Evolutionary conservation across 2,329 filamentous ascomycete genomes (phyloP).

Genomic region (Alternaria gansuensis): DNA sequence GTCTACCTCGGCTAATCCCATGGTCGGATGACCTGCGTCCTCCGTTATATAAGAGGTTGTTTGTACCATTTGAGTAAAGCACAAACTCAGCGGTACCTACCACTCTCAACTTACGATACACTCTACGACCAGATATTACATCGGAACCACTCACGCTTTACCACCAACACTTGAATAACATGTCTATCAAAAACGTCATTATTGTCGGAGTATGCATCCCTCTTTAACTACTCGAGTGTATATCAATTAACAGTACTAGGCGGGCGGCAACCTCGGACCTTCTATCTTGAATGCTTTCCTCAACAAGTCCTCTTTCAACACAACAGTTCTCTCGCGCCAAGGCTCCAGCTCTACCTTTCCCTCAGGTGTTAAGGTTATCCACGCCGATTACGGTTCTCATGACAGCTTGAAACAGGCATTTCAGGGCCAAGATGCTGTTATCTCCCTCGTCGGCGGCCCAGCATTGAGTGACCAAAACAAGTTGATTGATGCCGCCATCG

Average conservation of each 20-base stretch:
- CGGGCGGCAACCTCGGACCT: conserved; percentile 56
- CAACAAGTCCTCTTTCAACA: conserved; percentile 57
- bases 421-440: conserved; percentile 65
- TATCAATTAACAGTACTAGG: conserved; percentile 32
- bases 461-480: conserved; percentile 58
- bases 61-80: neutral
- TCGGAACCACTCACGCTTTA: neutral
- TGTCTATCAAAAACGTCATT: conserved; percentile 56
- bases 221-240: neutral
- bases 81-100: neutral
- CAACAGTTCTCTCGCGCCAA: conserved; percentile 65
- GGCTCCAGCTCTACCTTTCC: conserved; percentile 55
- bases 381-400: conserved; percentile 59
- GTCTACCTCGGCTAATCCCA: no score
- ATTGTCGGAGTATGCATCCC: conserved; percentile 53
- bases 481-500: conserved; percentile 67
- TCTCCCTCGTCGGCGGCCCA: conserved; percentile 58
- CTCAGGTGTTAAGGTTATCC: conserved; percentile 55
- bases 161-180: conserved; percentile 21
- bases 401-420: conserved; percentile 62
- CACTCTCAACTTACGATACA: neutral
- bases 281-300: conserved; percentile 55
- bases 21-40: no score
- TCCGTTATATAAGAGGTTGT: conserved; percentile 22
- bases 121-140: neutral